Evolutionary conservation across 139 green algal genomes (phyloP), one percentile per base, ranked within the genome.

Genomic region (Tetratostichococcus sp.): DNA sequence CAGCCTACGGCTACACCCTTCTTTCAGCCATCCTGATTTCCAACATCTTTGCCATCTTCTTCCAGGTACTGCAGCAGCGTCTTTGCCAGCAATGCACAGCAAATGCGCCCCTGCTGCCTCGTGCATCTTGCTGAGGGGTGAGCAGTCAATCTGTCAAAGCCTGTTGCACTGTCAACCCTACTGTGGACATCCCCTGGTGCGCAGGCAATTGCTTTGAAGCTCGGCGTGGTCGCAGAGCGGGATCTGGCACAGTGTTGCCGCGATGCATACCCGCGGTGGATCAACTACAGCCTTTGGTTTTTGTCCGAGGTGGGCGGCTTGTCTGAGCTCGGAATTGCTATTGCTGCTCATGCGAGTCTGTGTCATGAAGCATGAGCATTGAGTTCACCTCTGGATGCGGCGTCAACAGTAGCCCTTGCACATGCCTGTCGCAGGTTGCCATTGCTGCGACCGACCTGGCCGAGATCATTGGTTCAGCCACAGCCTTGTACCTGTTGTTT

Each of bases 361-460:
- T n/a, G n/a, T n/a, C n/a, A n/a, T n/a, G n/a, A n/a, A n/a, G n/a
- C n/a, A n/a, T n/a, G n/a, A n/a, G n/a, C n/a, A n/a, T n/a, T n/a
- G n/a, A n/a, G n/a, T n/a, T n/a, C n/a, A n/a, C n/a, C n/a, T n/a
- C n/a, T n/a, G n/a, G n/a, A n/a, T 50, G 39, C 39, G 39, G 39
- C 39, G 11, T 50, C 8, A 11, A 6, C 26, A 4, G 22, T 8
- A 62, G 17, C 14, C 50, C 17, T 26, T 23, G 14, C 50, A 26
- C 11, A 23, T 26, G 50, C 19, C 2, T 26, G 11, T 17, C 50
- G 50, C 50, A 62, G 50, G 30, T 91, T 2, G 87, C 86, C 32
- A 92, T 92, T 72, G 76, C 70, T 2, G 87, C 87, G 6, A 90
- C 82, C 16, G 87, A 92, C 71, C 77, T 92, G 65, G 82, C 86